phyloP scores from a whole-genome alignment of 768 basidiomycete genomes.

The Clavulina sp. region DNA sequence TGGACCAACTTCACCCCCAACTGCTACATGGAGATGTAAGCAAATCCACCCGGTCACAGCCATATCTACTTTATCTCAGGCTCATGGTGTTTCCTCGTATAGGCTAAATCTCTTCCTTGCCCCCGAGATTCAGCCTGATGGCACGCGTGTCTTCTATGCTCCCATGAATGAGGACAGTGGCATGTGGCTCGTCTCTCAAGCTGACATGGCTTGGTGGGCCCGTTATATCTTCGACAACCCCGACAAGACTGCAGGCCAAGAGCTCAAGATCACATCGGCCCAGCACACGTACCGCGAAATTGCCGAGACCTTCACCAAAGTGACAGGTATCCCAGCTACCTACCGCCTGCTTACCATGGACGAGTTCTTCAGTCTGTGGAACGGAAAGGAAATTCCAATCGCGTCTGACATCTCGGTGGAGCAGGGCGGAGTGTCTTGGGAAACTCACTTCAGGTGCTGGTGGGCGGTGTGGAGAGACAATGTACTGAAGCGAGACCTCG shows the following conservation, averaged over 20 bases:
- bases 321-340: slow-evolving; percentile 22
- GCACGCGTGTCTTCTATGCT: slow-evolving; percentile 25
- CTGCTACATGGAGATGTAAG: slow-evolving; percentile 27
- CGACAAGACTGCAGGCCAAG: slow-evolving; percentile 20
- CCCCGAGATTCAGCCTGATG: slow-evolving; percentile 17
- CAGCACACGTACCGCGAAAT: slow-evolving; percentile 23
- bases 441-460: slow-evolving; percentile 25
- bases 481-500: slow-evolving; percentile 27
- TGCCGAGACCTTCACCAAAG: slow-evolving; percentile 23
- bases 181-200: slow-evolving; percentile 24
- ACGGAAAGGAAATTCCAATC: slow-evolving; percentile 17
- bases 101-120: background rate
- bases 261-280: slow-evolving; percentile 24
- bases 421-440: slow-evolving; percentile 18
- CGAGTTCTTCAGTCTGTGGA: slow-evolving; percentile 20
- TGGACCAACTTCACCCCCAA: slow-evolving; percentile 25
- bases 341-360: slow-evolving; percentile 20
- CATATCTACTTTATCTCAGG: no score
- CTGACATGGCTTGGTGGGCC: slow-evolving; percentile 26
- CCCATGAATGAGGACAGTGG: slow-evolving; percentile 20
- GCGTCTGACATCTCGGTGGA: slow-evolving; percentile 15
- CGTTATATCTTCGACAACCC: slow-evolving; percentile 25
- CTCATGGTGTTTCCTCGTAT: no score
- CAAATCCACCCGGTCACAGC: no score
- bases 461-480: slow-evolving; percentile 30